These are phyloP conservation scores for Penicillium sp. DNA, from an alignment of 2,329 filamentous ascomycete genomes.

Conservation along the genomic window DNA sequence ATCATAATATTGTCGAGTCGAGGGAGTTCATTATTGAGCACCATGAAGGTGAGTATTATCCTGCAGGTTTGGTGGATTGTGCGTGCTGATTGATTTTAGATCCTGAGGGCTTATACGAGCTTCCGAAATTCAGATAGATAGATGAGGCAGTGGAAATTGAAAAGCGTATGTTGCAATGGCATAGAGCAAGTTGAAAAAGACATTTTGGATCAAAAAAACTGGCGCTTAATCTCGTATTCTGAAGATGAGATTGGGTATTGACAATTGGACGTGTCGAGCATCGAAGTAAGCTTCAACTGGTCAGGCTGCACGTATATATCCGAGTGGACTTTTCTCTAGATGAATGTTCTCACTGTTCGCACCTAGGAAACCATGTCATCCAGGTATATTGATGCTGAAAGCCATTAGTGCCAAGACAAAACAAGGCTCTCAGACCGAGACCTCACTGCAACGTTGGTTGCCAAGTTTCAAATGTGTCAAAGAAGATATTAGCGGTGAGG, in stretches of 20 bases:
- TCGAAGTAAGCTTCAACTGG: background rate
- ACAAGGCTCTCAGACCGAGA: background rate
- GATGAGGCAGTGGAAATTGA: background rate
- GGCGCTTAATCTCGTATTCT: background rate
- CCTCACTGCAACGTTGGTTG: background rate
- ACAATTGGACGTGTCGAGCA: background rate
- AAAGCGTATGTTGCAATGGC: background rate
- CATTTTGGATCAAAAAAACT: background rate
- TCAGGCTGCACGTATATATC: background rate
- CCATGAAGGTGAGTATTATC: slow-evolving; percentile 50
- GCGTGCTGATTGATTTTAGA: slow-evolving; percentile 36
- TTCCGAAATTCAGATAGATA: slow-evolving; percentile 42
- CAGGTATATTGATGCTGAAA: background rate
- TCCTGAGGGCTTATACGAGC: slow-evolving; percentile 54
- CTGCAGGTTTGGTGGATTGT: background rate
- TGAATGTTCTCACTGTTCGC: background rate
- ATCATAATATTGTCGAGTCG: slow-evolving; percentile 50
- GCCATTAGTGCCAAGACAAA: background rate
- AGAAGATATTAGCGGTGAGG: background rate
- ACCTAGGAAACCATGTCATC: no score
- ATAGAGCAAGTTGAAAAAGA: no score
- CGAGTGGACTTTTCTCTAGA: background rate
- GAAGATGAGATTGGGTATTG: background rate
- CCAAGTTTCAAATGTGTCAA: background rate
- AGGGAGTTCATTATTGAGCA: slow-evolving; percentile 55